Percentiles rank a stretch among this genome's conserved stretches.
These are phyloP conservation scores for Desmodesmus armatus DNA, from an alignment of 139 green algal species.

Conservation along the genomic window DNA sequence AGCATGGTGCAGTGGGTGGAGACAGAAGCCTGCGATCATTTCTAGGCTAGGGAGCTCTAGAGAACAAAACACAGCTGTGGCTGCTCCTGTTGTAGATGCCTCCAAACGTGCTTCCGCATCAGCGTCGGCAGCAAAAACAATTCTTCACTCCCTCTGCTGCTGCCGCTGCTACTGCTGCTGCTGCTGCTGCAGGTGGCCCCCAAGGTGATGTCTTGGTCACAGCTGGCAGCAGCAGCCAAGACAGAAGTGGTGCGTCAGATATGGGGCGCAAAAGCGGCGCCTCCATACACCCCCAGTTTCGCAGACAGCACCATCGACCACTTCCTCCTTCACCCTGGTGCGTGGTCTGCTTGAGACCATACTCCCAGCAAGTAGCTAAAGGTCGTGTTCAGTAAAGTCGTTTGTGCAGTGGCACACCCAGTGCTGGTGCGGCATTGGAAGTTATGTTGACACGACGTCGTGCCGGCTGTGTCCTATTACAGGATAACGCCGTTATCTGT, in stretches of 20 bases:
- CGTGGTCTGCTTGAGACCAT: too few species aligned
- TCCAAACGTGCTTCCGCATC: background rate
- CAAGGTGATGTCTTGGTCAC: slow-evolving; percentile 55
- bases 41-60: too few species aligned
- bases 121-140: too few species aligned
- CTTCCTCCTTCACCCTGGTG: slow-evolving; percentile 46
- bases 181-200: slow-evolving; percentile 38
- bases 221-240: slow-evolving; percentile 53
- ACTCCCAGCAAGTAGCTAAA: too few species aligned
- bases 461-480: too few species aligned
- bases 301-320: slow-evolving; percentile 12
- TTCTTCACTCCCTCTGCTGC: too few species aligned
- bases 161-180: slow-evolving; percentile 10
- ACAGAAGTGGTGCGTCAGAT: background rate
- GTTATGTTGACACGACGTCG: too few species aligned
- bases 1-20: background rate
- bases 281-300: background rate
- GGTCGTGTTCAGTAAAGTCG: background rate
- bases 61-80: too few species aligned
- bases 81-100: background rate
- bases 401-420: too few species aligned
- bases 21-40: background rate
- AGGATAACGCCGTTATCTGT: background rate
- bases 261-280: background rate
- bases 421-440: too few species aligned